These are phyloP conservation scores for Cichorium intybus DNA, from an alignment of 140 eudicot genomes.

Conservation along the genomic window DNA sequence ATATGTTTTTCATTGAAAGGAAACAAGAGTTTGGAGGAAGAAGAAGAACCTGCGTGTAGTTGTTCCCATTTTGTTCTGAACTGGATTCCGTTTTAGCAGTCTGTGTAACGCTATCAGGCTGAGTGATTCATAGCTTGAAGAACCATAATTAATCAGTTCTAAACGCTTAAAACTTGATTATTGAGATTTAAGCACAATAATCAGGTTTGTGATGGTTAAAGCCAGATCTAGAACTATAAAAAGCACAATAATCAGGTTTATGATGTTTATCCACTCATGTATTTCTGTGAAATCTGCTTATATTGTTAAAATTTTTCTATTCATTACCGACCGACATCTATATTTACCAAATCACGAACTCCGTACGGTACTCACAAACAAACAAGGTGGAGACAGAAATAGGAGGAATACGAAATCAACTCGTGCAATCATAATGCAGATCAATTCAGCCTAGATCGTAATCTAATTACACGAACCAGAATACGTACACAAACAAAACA, in stretches of 20 bases:
- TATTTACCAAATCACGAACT: not conserved
- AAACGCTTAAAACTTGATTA: too few relatives aligned
- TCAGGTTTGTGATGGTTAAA: not conserved
- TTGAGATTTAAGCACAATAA: not conserved
- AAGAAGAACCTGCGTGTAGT: slow-evolving; percentile 26
- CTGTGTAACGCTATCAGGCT: not conserved
- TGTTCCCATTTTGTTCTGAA: slow-evolving; percentile 22
- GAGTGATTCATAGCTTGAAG: not conserved
- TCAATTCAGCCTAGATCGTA: slow-evolving; percentile 8
- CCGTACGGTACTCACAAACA: not conserved
- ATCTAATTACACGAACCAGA: not conserved
- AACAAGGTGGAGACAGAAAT: not conserved
- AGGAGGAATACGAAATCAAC: not conserved
- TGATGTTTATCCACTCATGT: not conserved
- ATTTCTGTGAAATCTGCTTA: slow-evolving; percentile 4
- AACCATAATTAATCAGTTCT: too few relatives aligned
- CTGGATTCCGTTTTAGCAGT: not conserved
- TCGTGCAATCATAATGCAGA: not conserved
- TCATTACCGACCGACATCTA: slow-evolving; percentile 14
- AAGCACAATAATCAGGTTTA: not conserved
- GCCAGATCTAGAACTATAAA: not conserved
- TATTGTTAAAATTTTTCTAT: slow-evolving; percentile 10
- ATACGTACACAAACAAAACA: not conserved
- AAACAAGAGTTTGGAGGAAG: slow-evolving; percentile 5
- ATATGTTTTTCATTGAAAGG: not conserved